Evolutionary conservation across 192 early-diverging fungal genomes (phyloP), one percentile per base, ranked within the genome.

Genomic region (Backusella mclennaniae): DNA sequence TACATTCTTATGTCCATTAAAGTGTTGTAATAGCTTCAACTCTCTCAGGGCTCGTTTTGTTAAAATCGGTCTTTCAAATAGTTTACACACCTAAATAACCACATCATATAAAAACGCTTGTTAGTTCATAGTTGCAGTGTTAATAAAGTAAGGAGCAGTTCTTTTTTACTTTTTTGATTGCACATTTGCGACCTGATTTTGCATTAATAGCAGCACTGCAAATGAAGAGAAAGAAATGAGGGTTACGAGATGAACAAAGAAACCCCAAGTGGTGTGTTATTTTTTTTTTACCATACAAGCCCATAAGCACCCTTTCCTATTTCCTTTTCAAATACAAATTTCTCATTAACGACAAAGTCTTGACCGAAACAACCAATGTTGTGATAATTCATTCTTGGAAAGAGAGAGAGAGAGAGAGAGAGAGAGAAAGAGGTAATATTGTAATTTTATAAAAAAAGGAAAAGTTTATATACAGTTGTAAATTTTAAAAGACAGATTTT

Each of bases 1-100:
- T 49, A 91, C 86, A 86, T 98, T 98, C 71, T 98, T 96, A 80
- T 98, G 95, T 73, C 97, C 97, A 81, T 94, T 96, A 73, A 98
- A 95, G 81, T 98, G 97, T 56, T 92, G 86, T 77, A 98, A 86
- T 15, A 98, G 90, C 84, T 98, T 98, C 80, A 98, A 89, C 84
- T 98, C 97, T 66, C 97, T 90, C 74, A 98, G 79, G 35, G 95
- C 96, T 68, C 97, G 89, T 86, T 97, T 97, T 39, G 96, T 93
- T 9, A 98, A 87, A 73, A 98, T 95, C 49, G 92, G 89, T 85
- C 96, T 93, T 59, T 96, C 95, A 85, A 95, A 96, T 46, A 95
- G 91, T 73, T 85, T 87, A 63, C 44, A 49, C 36, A 72, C 70
- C 70, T 72, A 44, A 44, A 49, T 44, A 44, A 56, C n/a, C 21